These are phyloP conservation scores for Curvularia sp. DNA, from an alignment of 2,329 filamentous ascomycete species.

Conservation along the genomic window DNA sequence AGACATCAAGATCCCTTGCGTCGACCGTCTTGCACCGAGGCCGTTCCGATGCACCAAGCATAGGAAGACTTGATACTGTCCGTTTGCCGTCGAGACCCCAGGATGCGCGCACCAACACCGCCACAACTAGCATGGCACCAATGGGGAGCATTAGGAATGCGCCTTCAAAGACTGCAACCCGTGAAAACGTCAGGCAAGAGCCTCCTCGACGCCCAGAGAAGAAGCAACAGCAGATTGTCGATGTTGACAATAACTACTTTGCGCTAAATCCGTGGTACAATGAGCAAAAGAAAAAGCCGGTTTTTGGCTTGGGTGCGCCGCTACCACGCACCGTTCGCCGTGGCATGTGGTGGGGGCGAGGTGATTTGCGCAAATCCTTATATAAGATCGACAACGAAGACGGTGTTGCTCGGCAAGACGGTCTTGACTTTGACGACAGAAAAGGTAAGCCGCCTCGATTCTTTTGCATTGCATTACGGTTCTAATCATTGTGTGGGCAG, in stretches of 20 bases:
- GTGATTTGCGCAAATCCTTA: slow-evolving; percentile 53
- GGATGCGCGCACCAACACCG: slow-evolving; percentile 16
- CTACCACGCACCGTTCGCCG: slow-evolving; percentile 62
- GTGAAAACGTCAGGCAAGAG: slow-evolving; percentile 18
- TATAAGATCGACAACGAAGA: slow-evolving; percentile 27
- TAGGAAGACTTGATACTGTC: slow-evolving; percentile 27
- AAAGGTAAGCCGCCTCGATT: slow-evolving; percentile 20
- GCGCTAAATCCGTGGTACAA: slow-evolving; percentile 64
- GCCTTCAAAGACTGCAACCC: slow-evolving; percentile 22
- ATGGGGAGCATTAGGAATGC: slow-evolving; percentile 24
- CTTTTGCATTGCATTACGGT: neutral
- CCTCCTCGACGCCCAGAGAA: slow-evolving; percentile 33
- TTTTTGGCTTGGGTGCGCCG: slow-evolving; percentile 63
- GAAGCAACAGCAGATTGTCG: slow-evolving; percentile 35
- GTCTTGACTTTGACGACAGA: slow-evolving; percentile 20
- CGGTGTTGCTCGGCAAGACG: slow-evolving; percentile 30
- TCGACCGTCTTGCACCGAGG: slow-evolving; percentile 21
- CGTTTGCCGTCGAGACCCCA: slow-evolving; percentile 15
- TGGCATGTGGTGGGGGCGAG: slow-evolving; percentile 58
- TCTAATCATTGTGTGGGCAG: slow-evolving; percentile 14
- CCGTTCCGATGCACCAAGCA: slow-evolving; percentile 23
- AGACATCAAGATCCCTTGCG: slow-evolving; percentile 15
- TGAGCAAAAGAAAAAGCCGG: slow-evolving; percentile 59
- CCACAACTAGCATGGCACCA: slow-evolving; percentile 17
- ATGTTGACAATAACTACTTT: slow-evolving; percentile 62